phyloP scores from a whole-genome alignment of 305 asterid genomes.

The Solanum chacoense region DNA sequence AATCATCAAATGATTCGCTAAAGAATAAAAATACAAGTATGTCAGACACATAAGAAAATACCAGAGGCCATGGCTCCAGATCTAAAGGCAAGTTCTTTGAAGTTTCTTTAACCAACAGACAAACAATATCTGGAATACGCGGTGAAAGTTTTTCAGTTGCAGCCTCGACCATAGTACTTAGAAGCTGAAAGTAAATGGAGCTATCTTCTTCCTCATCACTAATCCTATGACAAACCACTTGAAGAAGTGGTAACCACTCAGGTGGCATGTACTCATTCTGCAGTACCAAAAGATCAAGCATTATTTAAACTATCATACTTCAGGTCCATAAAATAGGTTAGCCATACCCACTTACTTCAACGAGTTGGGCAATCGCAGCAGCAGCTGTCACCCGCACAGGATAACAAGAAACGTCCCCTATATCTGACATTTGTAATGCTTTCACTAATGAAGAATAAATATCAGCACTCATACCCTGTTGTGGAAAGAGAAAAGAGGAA shows the following conservation, averaged over 20 bases:
- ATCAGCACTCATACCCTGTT: conserved; percentile 31
- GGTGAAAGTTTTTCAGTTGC: conserved; percentile 26
- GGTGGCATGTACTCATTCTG: conserved; percentile 40
- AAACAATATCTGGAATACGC: conserved; percentile 25
- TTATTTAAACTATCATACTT: not conserved
- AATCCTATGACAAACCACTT: conserved; percentile 23
- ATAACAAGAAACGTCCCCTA: conserved; percentile 22
- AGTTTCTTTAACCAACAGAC: conserved; percentile 20
- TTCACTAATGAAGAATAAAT: conserved; percentile 24
- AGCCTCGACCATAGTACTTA: conserved; percentile 27
- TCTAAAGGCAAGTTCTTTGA: conserved; percentile 18
- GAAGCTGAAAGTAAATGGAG: conserved; percentile 24
- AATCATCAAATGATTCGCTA: not conserved
- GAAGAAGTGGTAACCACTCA: conserved; percentile 35
- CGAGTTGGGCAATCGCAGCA: conserved; percentile 34
- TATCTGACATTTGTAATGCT: conserved; percentile 24
- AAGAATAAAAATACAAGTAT: not conserved
- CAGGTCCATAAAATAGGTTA: not conserved
- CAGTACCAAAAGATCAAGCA: conserved; percentile 1
- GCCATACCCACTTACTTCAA: conserved; percentile 23
- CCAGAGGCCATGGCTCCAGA: conserved; percentile 37
- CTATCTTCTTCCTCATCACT: conserved; percentile 25
- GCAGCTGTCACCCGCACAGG: conserved; percentile 37
- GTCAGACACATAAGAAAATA: not conserved
- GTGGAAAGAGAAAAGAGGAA: not conserved